Conservation (phyloP, 805 yeast species). For the Starmera quercuum region DNA sequence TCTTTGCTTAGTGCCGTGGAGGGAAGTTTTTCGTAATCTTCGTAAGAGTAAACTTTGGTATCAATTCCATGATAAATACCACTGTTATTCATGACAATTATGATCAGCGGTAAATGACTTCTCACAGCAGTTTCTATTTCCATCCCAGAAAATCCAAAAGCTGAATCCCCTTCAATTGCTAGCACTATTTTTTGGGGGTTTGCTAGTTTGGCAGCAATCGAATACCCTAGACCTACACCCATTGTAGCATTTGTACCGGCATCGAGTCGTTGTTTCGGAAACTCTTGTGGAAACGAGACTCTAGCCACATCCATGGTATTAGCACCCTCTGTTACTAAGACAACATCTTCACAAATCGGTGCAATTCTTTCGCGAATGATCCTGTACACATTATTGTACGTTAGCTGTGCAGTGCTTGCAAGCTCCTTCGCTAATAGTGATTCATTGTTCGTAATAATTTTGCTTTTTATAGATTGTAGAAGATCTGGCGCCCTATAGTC, state of each 20-base stretch:
- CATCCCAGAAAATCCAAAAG: constrained; percentile 68
- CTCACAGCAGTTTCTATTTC: constrained; percentile 67
- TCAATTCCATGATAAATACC: constrained; percentile 65
- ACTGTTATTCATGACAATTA: constrained; percentile 64
- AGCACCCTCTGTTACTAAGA: constrained; percentile 64
- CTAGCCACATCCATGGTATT: constrained; percentile 71
- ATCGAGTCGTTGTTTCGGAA: constrained; percentile 51
- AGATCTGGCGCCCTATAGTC: constrained; percentile 26
- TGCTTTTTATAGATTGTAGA: constrained; percentile 17
- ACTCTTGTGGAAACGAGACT: constrained; percentile 44
- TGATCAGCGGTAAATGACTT: constrained; percentile 41
- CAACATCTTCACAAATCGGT: constrained; percentile 22
- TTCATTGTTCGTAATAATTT: constrained; percentile 23
- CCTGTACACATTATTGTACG: constrained; percentile 49
- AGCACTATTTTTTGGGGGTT: constrained; percentile 37
- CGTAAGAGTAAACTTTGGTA: constrained; percentile 19
- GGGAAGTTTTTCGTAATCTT: constrained; percentile 29
- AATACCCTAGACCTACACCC: constrained; percentile 71
- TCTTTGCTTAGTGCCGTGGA: constrained; percentile 53
- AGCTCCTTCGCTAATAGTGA: constrained; percentile 28
- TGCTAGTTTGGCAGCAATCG: constrained; percentile 50
- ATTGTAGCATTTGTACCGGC: constrained; percentile 75
- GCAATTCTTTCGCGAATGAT: constrained; percentile 33
- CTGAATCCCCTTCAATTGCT: constrained; percentile 70
- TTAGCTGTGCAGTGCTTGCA: constrained; percentile 19